Conservation (phyloP, 1,284 basidiomycete genomes). For the Boletus putidus region DNA sequence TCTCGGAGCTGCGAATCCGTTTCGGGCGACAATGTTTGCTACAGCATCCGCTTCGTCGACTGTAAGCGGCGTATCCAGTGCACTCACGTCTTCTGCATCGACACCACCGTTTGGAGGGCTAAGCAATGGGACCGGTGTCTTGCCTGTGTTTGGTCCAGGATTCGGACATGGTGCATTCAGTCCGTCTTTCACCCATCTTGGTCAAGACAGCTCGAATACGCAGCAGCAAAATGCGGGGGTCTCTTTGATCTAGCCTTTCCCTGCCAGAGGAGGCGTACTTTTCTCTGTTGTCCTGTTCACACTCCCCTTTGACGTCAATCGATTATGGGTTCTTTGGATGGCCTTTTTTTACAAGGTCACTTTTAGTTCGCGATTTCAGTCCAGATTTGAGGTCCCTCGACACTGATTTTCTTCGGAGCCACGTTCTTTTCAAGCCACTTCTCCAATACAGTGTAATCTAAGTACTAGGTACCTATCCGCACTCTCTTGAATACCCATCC, state of each 20-base stretch:
- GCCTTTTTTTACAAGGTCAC: neutral
- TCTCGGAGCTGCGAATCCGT: conserved; percentile 66
- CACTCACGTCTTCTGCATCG: conserved; percentile 28
- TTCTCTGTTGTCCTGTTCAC: neutral
- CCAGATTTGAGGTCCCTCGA: conserved; percentile 3
- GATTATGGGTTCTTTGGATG: conserved; percentile 6
- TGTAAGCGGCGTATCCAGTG: neutral
- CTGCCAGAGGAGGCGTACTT: neutral
- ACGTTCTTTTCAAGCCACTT: conserved; percentile 1
- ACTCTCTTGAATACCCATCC: conserved; percentile 22
- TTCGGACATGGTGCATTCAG: conserved; percentile 20
- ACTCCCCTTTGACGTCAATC: neutral
- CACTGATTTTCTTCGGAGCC: conserved; percentile 5
- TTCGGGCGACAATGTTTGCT: conserved; percentile 63
- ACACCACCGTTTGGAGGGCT: conserved; percentile 29
- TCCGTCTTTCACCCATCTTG: conserved; percentile 17
- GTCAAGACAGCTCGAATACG: conserved; percentile 30
- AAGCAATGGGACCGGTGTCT: conserved; percentile 9
- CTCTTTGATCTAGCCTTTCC: conserved; percentile 42
- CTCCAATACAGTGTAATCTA: conserved; percentile 30
- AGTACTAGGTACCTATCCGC: conserved; percentile 17
- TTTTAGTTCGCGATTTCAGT: conserved; percentile 15
- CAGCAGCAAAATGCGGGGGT: conserved; percentile 39
- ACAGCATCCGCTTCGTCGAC: conserved; percentile 19
- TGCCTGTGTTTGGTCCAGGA: conserved; percentile 15